Base-by-base conservation (phyloP, 2,329 filamentous ascomycete genomes). In the Penicillium olsonii region DNA sequence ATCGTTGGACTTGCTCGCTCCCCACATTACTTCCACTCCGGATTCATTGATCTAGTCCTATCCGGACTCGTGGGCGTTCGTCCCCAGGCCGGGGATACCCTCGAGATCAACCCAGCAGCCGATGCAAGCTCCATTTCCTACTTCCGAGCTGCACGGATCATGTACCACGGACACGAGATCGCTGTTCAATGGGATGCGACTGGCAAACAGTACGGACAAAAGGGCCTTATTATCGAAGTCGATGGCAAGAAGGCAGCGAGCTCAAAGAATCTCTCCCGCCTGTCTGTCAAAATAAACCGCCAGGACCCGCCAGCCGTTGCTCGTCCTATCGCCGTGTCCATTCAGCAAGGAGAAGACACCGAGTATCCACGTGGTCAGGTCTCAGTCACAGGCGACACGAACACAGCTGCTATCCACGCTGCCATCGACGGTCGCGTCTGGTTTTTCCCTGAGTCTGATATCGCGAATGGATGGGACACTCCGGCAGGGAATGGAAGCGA, bases 11-110 rank as follows among this genome's bases (percentile, higher is more conserved):
- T 76, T 5, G 65, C 68, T 24, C 69, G 74, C 6, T 73, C 69
- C 2, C 71, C 67, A 12, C 74, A 76, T 45, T 76, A 76, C 57
- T 76, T 76, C 62, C 74, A 76, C 60, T 76, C 73, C 2, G 72
- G 73, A 1, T 76, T 69, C 53, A 64, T 71, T 20, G 74, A 76
- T 47, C 62, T 71, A 2, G 59, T 76, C 27, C 63, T 76, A 12
- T 67, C 69, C 0, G 74, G 74, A 0, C 61, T 76, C 2, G 68
- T 76, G 0, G 74, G 74, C 0, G 70, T 76, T 27, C 70, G 73
- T 0, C 68, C 74, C 3, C 65, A 66, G 0, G 62, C 65, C 8
- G 67, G 73, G 26, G 63, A 74, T 48, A 57, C 65, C 0, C 62
- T 76, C 1, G 71, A 74, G 45, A 66, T 76, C 15, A 72, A 73